Base-by-base conservation (phyloP, 345 rosid species). In the Ceriops decandra region DNA sequence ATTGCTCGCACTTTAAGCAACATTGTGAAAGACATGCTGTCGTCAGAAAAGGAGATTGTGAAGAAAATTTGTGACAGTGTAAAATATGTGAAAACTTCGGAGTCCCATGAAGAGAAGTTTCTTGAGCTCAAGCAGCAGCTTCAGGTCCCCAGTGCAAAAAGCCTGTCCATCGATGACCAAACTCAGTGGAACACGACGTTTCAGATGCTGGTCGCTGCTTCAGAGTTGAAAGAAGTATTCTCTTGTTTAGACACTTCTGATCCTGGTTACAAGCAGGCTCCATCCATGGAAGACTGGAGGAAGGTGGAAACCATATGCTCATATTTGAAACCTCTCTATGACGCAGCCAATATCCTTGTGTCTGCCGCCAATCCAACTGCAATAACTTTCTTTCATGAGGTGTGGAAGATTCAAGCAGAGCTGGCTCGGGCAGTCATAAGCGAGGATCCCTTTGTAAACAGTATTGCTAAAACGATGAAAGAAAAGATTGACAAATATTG, bases 61-160 rank as follows among this genome's bases (percentile, higher is more conserved):
- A 83, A 85, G 86, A 93, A 83, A 76, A 83, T 93, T 74, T 81
- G 96, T 26, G 84, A 88, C 57, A 83, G 90, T 83, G 96, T 91
- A 9, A 93, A 91, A 76, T 84, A 87, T 17, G 96, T 93, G 76
- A 88, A 91, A 81, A 85, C 86, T 21, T 91, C 96, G 16, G 91
- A 93, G 61, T 88, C 91, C 15, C 91, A 85, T 0, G 97, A 89
- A 81, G 96, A 90, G 63, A 93, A 86, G 82, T 93, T 93, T 77
- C 62, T 89, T 58, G 96, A 88, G 80, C 90, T 93, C 61, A 93
- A 86, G 82, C 85, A 86, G 68, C 97, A 89, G 70, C 96, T 93
- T 75, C 96, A 89, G 73, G 95, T 91, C 52, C 96, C 91, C 3
- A 89, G 87, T 19, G 91, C 88, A 30, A 85, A 81, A 79, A 79